Percentiles rank a stretch among this genome's conserved stretches.
Conservation (phyloP, 306 rosid genomes). For the Vachellia collinsii region DNA sequence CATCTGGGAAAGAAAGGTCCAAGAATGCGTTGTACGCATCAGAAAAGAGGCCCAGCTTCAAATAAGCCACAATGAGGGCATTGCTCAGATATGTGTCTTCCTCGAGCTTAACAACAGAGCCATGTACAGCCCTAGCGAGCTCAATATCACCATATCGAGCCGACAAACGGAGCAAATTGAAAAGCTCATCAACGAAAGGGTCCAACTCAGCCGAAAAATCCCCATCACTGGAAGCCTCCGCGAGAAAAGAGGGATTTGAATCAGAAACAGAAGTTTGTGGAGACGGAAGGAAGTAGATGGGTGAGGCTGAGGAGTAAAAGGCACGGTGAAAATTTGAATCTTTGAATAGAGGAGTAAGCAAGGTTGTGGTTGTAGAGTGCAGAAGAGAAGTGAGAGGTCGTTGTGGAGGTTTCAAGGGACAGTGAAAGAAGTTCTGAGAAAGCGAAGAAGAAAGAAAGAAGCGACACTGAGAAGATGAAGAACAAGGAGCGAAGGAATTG, state of each 20-base stretch:
- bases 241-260: conserved; percentile 27
- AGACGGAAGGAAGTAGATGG: conserved; percentile 27
- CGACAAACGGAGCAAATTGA: conserved; percentile 59
- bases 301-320: conserved; percentile 37
- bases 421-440: not conserved
- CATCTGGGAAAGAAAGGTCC: conserved; percentile 56
- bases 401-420: conserved; percentile 15
- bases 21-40: conserved; percentile 59
- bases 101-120: conserved; percentile 51
- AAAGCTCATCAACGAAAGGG: conserved; percentile 22
- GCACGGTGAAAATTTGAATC: conserved; percentile 11
- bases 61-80: conserved; percentile 62
- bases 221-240: conserved; percentile 10
- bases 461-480: not conserved
- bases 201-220: conserved; percentile 14
- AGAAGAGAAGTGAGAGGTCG: conserved; percentile 24
- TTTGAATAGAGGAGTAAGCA: not conserved
- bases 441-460: not conserved
- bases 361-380: conserved; percentile 1
- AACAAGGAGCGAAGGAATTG: not conserved
- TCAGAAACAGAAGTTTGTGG: not conserved
- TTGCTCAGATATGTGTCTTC: conserved; percentile 50
- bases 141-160: conserved; percentile 44
- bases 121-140: conserved; percentile 67
- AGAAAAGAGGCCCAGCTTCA: conserved; percentile 53